Percentiles rank a stretch among this genome's conserved stretches.
Evolutionary conservation across 192 early-diverging fungal species (phyloP).

Genomic region (Backusella tarrabulga): DNA sequence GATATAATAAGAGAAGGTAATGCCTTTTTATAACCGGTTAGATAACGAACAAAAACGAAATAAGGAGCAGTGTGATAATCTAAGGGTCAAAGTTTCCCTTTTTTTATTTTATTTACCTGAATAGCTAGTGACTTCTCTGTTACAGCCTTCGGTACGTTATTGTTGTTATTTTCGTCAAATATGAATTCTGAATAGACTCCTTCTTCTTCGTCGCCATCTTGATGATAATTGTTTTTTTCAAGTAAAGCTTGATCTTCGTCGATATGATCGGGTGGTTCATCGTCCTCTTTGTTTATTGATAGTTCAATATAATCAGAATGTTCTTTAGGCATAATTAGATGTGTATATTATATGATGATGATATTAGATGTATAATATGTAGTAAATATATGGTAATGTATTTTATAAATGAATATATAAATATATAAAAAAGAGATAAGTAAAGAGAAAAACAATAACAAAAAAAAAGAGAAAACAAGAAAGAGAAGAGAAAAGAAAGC

Average conservation of each 20-base stretch:
- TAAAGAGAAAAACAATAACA: not conserved
- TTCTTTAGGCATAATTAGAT: not conserved
- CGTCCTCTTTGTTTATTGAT: not conserved
- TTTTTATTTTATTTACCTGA: not conserved
- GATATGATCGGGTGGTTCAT: not conserved
- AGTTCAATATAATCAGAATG: not conserved
- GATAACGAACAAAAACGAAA: not conserved
- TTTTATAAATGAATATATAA: not conserved
- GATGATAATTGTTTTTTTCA: not conserved
- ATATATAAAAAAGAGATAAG: not conserved
- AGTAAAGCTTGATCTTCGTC: not conserved
- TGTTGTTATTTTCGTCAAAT: conserved; percentile 4
- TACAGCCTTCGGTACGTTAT: not conserved
- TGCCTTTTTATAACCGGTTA: conserved; percentile 34
- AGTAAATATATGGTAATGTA: not conserved
- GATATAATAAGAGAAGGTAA: conserved; percentile 66
- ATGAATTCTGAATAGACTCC: not conserved
- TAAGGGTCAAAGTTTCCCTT: not conserved
- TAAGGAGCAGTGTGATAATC: not conserved
- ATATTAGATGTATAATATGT: not conserved
- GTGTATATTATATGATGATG: not conserved
- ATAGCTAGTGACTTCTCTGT: not conserved
- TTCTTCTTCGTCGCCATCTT: not conserved
- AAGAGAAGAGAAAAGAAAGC: not conserved
- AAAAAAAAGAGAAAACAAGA: not conserved